phyloP scores from a whole-genome alignment of 305 asterid species.

The Solanum chacoense region DNA sequence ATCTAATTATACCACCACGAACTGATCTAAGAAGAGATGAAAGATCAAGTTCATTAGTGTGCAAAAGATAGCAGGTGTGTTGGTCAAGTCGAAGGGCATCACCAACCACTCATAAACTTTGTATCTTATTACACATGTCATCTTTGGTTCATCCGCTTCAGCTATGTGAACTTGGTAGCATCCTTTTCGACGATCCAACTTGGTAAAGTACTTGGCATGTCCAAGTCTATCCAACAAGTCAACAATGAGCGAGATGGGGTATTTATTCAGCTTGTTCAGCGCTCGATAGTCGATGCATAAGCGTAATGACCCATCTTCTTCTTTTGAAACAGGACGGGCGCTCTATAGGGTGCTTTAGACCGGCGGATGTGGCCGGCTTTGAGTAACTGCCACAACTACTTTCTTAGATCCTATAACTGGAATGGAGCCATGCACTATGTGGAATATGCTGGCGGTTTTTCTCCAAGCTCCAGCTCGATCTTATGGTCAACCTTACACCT shows the following conservation, averaged over 20 bases:
- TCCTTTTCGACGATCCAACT: neutral
- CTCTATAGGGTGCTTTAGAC: neutral
- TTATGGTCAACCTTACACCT: neutral
- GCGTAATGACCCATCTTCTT: neutral
- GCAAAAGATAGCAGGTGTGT: neutral
- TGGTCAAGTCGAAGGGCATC: neutral
- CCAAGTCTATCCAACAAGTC: neutral
- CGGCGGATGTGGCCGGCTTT: neutral
- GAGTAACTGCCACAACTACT: neutral
- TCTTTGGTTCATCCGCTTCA: neutral
- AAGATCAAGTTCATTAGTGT: neutral
- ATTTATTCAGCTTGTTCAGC: neutral
- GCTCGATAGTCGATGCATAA: neutral
- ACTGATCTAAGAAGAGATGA: neutral
- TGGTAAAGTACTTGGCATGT: neutral
- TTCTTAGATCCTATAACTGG: neutral
- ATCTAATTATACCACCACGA: neutral
- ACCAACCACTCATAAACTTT: neutral
- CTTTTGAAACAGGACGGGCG: neutral
- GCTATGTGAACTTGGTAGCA: neutral
- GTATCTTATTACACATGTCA: neutral
- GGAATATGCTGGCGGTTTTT: accelerated
- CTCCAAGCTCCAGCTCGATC: neutral
- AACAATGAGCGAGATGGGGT: neutral
- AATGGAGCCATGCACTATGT: neutral